Percentiles rank a stretch among this genome's conserved stretches.
Evolutionary conservation across 2,329 filamentous ascomycete species (phyloP).

Genomic region (Trichoderma lentiforme): DNA sequence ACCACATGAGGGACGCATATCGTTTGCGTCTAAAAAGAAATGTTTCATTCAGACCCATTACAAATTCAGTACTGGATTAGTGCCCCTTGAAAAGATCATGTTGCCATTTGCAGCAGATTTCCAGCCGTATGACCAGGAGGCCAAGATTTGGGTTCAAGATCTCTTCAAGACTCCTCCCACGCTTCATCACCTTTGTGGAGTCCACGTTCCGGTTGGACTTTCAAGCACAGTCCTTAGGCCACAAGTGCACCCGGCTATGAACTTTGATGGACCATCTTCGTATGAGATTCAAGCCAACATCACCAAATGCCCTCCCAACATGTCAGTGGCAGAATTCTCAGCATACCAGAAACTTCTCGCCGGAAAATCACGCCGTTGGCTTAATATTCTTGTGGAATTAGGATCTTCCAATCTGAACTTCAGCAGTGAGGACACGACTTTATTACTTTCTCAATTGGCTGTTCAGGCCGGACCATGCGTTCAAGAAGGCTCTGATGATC

Average conservation of each 20-base stretch:
- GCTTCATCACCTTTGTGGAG: constrained; percentile 40
- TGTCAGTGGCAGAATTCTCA: constrained; percentile 51
- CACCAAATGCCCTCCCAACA: constrained; percentile 42
- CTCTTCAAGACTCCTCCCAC: too few relatives aligned
- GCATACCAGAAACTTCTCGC: constrained; percentile 48
- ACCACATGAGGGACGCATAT: too few relatives aligned
- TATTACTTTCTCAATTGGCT: constrained; percentile 50
- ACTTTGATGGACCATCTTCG: constrained; percentile 34
- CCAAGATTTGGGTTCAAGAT: constrained; percentile 11
- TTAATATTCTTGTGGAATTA: constrained; percentile 47
- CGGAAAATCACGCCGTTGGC: constrained; percentile 48
- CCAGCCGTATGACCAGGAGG: not conserved
- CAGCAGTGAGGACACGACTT: constrained; percentile 37
- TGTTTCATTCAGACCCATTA: too few relatives aligned
- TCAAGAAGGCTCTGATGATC: too few relatives aligned
- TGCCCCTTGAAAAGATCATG: too few relatives aligned
- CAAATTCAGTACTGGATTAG: too few relatives aligned
- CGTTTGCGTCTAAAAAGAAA: too few relatives aligned
- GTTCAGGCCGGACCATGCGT: too few relatives aligned
- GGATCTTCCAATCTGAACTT: constrained; percentile 58
- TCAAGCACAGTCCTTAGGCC: constrained; percentile 1
- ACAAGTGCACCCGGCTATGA: not conserved
- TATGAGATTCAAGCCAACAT: constrained; percentile 53
- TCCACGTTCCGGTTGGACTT: constrained; percentile 17
- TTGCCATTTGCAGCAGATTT: constrained; percentile 19